Evolutionary conservation across 2,329 filamentous ascomycete genomes (phyloP).

Genomic region (Xylaria hypoxylon): DNA sequence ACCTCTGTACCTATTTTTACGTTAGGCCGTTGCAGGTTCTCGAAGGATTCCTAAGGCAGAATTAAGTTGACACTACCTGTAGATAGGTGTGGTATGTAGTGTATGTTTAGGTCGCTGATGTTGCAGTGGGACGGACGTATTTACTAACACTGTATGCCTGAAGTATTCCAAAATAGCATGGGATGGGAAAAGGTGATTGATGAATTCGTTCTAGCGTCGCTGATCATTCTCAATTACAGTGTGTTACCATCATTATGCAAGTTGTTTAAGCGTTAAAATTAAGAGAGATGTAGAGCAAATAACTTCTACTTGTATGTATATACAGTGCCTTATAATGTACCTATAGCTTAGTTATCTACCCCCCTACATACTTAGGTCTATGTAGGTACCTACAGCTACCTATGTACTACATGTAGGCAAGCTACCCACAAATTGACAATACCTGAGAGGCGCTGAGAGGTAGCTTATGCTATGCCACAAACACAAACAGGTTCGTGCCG

Average conservation of each 20-base stretch:
- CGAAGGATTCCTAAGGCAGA: conserved; percentile 25
- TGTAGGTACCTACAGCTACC: neutral
- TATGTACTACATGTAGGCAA: too few species aligned
- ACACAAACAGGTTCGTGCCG: conserved; percentile 13
- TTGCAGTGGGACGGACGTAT: conserved; percentile 9
- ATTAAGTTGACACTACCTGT: neutral
- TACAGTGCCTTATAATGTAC: too few species aligned
- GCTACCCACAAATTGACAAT: too few species aligned
- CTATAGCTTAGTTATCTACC: neutral
- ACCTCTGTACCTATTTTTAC: conserved; percentile 31
- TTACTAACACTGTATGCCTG: neutral
- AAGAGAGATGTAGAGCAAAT: neutral
- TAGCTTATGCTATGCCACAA: neutral
- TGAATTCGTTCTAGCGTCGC: conserved; percentile 17
- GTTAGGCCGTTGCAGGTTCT: conserved; percentile 17
- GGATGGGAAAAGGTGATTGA: conserved; percentile 21
- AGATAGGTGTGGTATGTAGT: neutral
- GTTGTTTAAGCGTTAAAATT: conserved; percentile 13
- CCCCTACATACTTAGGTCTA: neutral
- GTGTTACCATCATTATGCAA: conserved; percentile 9
- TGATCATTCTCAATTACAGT: conserved; percentile 8
- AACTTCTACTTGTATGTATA: too few species aligned
- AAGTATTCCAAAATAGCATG: conserved; percentile 16
- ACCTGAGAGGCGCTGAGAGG: too few species aligned
- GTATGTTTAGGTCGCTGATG: neutral